Evolutionary conservation across 1,284 basidiomycete genomes (phyloP), one percentile per base, ranked within the genome.

Genomic region (Moesziomyces antarcticus): DNA sequence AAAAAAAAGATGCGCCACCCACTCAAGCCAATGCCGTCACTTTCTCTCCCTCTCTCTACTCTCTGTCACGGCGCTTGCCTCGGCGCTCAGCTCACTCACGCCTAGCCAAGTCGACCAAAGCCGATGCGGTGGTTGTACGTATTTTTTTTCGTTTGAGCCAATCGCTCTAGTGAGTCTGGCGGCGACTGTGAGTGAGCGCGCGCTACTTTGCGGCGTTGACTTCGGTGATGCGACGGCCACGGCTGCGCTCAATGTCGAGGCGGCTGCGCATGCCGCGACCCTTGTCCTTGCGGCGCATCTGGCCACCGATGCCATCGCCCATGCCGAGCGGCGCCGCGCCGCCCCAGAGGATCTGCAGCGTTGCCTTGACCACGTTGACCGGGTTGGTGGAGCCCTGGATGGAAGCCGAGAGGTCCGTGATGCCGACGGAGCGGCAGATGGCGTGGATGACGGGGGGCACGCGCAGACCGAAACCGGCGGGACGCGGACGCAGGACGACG

Each of bases 371-470:
- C 9, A 87, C 86, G 51, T 87, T 90, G 78, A 92, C 87, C 43
- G 89, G 89, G 85, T 96, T 97, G 73, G 93, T 87, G 77, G 92
- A 94, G 37, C 95, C 94, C 89, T 93, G 92, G 43, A 98, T 92
- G 85, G 95, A 95, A 27, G 93, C 96, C 75, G 91, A 93, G 47
- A 93, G 89, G 85, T 99, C 96, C 83, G 93, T 92, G 86, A 98
- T 93, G 13, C 96, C 96, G 2, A 93, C 94, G 0, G 94, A 93
- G 78, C 93, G 92, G 80, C 95, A 88, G 53, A 99, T 88, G 50
- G 87, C 85, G 85, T 98, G 94, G 56, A 98, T 87, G 77, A 91
- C 89, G 9, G 93, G 93, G 73, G 96, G 94, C 79, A 93, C 93
- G 73, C 91, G 89, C 51, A 99, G 87, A 11, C 96, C 96, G 84